Percentiles rank a stretch among this genome's conserved stretches.
phyloP scores from a whole-genome alignment of 768 basidiomycete genomes.

The Tylopilus sp. region DNA sequence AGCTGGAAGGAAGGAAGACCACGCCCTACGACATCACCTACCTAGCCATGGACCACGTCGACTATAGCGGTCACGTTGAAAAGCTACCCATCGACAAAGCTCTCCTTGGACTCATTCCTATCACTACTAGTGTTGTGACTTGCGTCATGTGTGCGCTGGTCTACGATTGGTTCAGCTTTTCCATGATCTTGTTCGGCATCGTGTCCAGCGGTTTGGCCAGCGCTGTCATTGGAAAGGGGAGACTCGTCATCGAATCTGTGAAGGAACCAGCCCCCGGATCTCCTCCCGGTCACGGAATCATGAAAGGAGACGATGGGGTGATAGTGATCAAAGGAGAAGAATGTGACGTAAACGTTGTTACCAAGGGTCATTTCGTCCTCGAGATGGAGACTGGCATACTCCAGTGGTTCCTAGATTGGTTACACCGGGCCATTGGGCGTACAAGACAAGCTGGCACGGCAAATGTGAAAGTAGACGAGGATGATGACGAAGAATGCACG shows the following conservation, averaged over 20 bases:
- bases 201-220: conserved; percentile 29
- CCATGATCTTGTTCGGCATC: conserved; percentile 33
- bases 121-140: conserved; percentile 17
- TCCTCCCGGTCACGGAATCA: conserved; percentile 28
- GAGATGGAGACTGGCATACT: not conserved
- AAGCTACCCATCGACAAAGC: not conserved
- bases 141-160: conserved; percentile 7
- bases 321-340: conserved; percentile 29
- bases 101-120: conserved; percentile 25
- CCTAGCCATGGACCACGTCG: conserved; percentile 13
- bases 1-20: conserved; percentile 12
- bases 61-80: not conserved
- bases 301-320: conserved; percentile 16
- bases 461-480: not conserved
- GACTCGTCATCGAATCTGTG: conserved; percentile 12
- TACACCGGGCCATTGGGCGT: no score
- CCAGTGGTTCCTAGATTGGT: no score
- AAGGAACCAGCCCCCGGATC: conserved; percentile 10
- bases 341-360: conserved; percentile 19
- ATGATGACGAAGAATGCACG: not conserved
- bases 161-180: conserved; percentile 29
- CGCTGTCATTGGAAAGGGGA: conserved; percentile 24
- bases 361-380: conserved; percentile 15
- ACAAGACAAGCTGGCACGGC: no score
- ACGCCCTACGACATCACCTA: conserved; percentile 13